Evolutionary conservation across 164 flowering plant species (phyloP).

Genomic region (Nymphaea thermarum): DNA sequence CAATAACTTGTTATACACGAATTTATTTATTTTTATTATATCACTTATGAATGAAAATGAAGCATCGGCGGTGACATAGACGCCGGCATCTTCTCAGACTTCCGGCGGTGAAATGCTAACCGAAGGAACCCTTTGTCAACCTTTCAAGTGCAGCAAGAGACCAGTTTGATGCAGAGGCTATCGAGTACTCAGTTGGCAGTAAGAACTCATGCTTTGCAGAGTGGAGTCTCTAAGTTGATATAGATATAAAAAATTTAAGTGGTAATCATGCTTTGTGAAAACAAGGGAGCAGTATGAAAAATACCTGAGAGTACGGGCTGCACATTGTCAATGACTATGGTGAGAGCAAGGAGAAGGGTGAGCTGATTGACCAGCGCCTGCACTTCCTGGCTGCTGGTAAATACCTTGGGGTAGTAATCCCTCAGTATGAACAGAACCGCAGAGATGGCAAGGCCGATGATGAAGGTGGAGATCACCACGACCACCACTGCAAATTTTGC

Average conservation of each 20-base stretch:
- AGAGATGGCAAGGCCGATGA: slow-evolving; percentile 4
- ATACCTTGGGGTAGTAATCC: slow-evolving; percentile 6
- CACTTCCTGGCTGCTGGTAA: slow-evolving; percentile 9
- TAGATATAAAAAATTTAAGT: no score
- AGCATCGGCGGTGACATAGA: no score
- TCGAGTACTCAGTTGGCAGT: no score
- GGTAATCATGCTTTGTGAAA: not conserved
- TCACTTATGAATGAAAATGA: no score
- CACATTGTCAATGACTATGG: slow-evolving; percentile 9
- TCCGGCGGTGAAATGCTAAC: not conserved
- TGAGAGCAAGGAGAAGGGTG: slow-evolving; percentile 12
- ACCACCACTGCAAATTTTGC: slow-evolving; percentile 13
- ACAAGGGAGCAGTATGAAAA: not conserved
- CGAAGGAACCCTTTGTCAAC: not conserved
- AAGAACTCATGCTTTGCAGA: no score
- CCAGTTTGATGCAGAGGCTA: not conserved
- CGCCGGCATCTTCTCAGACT: no score
- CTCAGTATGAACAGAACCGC: slow-evolving; percentile 2
- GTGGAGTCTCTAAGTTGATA: no score
- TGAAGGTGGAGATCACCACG: slow-evolving; percentile 9
- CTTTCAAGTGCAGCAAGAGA: not conserved
- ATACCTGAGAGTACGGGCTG: slow-evolving; percentile 15
- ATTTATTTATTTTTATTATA: no score
- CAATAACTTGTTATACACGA: no score
- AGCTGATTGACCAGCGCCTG: slow-evolving; percentile 7